A percentile compares a stretch with the other conserved stretches of the same genome.
phyloP scores from a whole-genome alignment of 805 yeast species.

The Hanseniaspora pseudoguilliermondii region DNA sequence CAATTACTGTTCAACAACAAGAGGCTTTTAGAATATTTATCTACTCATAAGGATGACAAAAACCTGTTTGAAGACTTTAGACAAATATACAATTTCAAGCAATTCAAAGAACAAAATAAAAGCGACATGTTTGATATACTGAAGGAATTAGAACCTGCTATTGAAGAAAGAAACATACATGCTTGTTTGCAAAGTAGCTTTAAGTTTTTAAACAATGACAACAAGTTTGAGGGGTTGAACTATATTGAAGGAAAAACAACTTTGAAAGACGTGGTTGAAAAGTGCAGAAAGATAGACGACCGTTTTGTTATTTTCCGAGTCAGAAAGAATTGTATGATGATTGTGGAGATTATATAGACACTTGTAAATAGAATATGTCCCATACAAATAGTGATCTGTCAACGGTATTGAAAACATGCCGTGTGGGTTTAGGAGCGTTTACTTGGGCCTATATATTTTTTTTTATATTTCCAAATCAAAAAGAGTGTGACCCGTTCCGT shows the following conservation, averaged over 20 bases:
- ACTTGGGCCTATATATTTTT: neutral
- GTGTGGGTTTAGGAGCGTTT: neutral
- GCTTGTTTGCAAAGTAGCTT: neutral
- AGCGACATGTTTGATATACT: neutral
- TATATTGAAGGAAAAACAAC: neutral
- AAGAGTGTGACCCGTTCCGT: neutral
- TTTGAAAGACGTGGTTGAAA: neutral
- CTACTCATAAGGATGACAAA: neutral
- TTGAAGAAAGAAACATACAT: neutral
- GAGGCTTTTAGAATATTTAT: constrained; percentile 14
- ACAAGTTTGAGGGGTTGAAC: neutral
- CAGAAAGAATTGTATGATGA: neutral
- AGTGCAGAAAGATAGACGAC: neutral
- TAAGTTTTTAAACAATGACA: neutral
- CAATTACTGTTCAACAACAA: constrained; percentile 41
- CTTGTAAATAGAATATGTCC: neutral
- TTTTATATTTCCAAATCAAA: neutral
- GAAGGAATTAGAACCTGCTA: neutral
- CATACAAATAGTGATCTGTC: neutral
- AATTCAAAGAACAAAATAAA: constrained; percentile 14
- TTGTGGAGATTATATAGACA: constrained; percentile 1
- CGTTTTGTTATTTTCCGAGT: neutral
- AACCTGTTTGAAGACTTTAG: constrained; percentile 2
- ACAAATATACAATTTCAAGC: constrained; percentile 11
- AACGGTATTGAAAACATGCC: neutral